Evolutionary conservation across 1,284 basidiomycete genomes (phyloP).

Genomic region (Thecaphora thlaspeos): DNA sequence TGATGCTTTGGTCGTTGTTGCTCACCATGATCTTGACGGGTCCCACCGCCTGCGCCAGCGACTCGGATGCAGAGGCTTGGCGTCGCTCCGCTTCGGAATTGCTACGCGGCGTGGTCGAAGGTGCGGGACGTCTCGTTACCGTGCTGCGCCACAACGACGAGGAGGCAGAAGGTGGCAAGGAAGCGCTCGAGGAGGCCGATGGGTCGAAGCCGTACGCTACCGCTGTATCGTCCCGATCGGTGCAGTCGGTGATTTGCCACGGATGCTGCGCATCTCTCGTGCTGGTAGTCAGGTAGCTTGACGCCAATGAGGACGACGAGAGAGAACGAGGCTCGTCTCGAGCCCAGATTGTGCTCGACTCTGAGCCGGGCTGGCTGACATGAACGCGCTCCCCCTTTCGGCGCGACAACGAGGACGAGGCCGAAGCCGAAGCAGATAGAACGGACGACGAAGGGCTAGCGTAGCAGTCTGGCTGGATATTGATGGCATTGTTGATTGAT

Average conservation of each 20-base stretch:
- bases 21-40: slow-evolving; percentile 66
- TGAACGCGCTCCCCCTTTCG: not conserved
- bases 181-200: too few species aligned
- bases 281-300: too few species aligned
- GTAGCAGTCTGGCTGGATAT: slow-evolving; percentile 57
- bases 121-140: too few species aligned
- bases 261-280: too few species aligned
- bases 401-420: too few species aligned
- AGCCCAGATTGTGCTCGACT: slow-evolving; percentile 11
- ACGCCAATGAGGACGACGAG: too few species aligned
- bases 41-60: not conserved
- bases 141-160: too few species aligned
- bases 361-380: not conserved
- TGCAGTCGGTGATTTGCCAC: not conserved
- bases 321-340: slow-evolving; percentile 16
- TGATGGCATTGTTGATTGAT: slow-evolving; percentile 78
- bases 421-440: too few species aligned
- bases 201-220: not conserved
- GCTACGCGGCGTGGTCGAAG: too few species aligned
- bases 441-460: slow-evolving; percentile 4
- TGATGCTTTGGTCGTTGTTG: slow-evolving; percentile 77
- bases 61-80: too few species aligned
- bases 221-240: not conserved
- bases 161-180: too few species aligned
- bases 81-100: too few species aligned